Base-by-base conservation (phyloP, 192 early-diverging fungal genomes). In the Polychytrium aggregatum region DNA sequence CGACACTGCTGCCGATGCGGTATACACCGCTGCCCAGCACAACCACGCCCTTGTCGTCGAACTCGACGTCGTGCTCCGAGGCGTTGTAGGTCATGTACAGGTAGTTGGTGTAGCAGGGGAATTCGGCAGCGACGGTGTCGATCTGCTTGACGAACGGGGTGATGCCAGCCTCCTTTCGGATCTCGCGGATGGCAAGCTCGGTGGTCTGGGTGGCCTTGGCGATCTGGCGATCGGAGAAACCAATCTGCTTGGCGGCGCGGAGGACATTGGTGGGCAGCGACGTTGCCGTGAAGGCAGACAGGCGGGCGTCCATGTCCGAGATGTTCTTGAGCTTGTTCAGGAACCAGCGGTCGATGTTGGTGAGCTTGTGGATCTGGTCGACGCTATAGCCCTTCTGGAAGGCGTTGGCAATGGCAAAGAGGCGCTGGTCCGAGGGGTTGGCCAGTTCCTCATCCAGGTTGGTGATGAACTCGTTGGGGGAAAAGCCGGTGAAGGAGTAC, bases 71-170 rank as follows among this genome's bases (percentile, higher is more conserved):
- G 70, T 95, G 83, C 68, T 88, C 84, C 1, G 78, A 68, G 37
- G 90, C 95, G 57, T 91, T 97, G 78, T 97, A 97, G 20, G 92
- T 98, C 63, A 84, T 86, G 70, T 98, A 98, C 53, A 98, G 67
- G 64, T 98, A 98, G 81, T 98, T 98, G 53, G 95, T 98, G 55
- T 76, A 83, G 48, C 85, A 86, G 17, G 95, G 95, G 78, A 98
- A 98, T 78, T 98, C 95, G 46, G 91, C 95, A 33, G 95, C 92
- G 28, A 97, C 84, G 1, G 93, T 97, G 68, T 98, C 95, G 55
- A 98, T 98, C 64, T 87, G 90, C 77, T 98, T 98, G 49, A 94
- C 91, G 63, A 87, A 96, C 9, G 95, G 95, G 16, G 72, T 82
- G 55, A 98, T 82, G 41, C 81, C 82, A 39, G 71, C 71, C 35